Evolutionary conservation across 371 early-diverging fungal genomes (phyloP).

Genomic region (Thermomucor indicae-seudaticae): DNA sequence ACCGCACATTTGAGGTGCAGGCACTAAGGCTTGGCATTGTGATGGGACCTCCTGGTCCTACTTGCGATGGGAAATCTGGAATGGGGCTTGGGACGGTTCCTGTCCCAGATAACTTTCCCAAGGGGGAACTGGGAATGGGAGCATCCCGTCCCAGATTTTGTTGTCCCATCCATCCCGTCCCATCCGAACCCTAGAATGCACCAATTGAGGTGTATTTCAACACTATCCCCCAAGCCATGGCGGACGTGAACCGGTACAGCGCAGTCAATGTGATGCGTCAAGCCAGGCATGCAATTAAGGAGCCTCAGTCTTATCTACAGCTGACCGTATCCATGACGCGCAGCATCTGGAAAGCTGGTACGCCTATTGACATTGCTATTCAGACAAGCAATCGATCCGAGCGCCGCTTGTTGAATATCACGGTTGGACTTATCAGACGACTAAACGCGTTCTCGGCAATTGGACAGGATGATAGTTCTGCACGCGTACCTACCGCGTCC

Average conservation of each 20-base stretch:
- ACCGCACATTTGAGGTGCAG: neutral
- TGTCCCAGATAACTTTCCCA: no score
- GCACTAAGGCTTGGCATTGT: no score
- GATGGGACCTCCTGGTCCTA: no score
- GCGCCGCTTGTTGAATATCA: slow-evolving; percentile 12
- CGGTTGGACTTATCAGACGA: slow-evolving; percentile 25
- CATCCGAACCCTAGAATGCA: no score
- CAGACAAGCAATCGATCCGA: slow-evolving; percentile 14
- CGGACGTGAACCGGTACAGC: slow-evolving; percentile 2
- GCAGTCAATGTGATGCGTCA: slow-evolving; percentile 8
- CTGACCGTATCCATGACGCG: slow-evolving; percentile 16
- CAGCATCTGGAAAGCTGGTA: slow-evolving; percentile 26
- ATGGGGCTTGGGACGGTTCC: no score
- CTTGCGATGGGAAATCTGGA: no score
- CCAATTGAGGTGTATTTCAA: neutral
- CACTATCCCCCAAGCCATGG: neutral
- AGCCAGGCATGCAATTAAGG: slow-evolving; percentile 11
- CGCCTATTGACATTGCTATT: slow-evolving; percentile 23
- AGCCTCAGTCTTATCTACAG: slow-evolving; percentile 3
- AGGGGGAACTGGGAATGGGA: no score
- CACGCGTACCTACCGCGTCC: slow-evolving; percentile 12
- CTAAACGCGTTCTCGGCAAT: slow-evolving; percentile 15
- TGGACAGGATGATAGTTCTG: slow-evolving; percentile 4
- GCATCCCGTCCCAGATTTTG: no score
- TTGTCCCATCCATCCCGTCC: no score